Base-by-base conservation (phyloP, 192 early-diverging fungal genomes). In the Coemansia sp. region DNA sequence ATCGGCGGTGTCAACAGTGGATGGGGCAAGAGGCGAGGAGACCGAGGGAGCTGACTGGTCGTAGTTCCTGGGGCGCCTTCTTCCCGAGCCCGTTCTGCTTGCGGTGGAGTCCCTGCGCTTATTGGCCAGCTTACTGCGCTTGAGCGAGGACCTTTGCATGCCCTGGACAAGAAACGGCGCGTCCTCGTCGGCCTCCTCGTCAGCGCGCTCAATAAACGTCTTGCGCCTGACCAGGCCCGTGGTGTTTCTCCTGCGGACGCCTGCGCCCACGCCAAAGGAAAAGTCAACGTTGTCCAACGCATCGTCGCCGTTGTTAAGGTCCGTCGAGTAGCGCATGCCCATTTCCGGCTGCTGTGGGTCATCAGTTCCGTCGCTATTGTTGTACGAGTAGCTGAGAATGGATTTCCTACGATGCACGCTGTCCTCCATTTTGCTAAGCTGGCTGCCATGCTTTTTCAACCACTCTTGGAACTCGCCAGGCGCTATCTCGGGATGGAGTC, bases 401-500 rank as follows among this genome's bases (percentile, higher is more conserved):
- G 83, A 82, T 35, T 78, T 82, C 38, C 76, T 73, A 0, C 83
- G 71, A 36, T 79, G 53, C 36, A 84, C 71, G 1, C 55, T 22
- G 55, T 81, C 75, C 40, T 80, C 74, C 45, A 71, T 63, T 23
- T 69, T 73, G 56, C 63, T 74, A 13, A 84, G 63, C 62, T 73
- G 67, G 61, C 69, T 75, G 33, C 76, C 76, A 52, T 82, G 83
- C 59, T 76, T 67, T 36, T 75, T 69, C 20, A 84, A 55, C 83
- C 79, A 82, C 59, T 73, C 76, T 50, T 78, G 76, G 65, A 82
- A 84, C 69, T 84, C 83, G 22, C 73, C 74, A 3, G 84, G 84
- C 10, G 84, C 84, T 54, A 85, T 79, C 66, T 85, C 84, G 1
- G 84, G 84, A 29, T 85, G 84, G 55, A 83, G 56, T 38, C 79